Evolutionary conservation across 495 filamentous ascomycete genomes (phyloP).

Genomic region (Neurospora africana): DNA sequence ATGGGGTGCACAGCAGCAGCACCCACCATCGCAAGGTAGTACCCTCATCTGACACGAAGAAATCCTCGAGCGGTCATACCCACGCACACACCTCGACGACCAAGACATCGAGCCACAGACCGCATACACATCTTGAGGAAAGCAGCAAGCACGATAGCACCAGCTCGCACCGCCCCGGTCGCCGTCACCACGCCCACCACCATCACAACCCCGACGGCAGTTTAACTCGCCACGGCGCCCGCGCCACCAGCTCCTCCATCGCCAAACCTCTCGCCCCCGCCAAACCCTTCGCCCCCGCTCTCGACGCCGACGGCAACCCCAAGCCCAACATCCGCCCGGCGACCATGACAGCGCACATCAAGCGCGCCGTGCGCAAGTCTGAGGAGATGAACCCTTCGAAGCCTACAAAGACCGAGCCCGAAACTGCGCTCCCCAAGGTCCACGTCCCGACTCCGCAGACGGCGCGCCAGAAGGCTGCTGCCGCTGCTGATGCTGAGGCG

Average conservation of each 20-base stretch:
- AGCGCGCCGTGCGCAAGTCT: conserved; percentile 12
- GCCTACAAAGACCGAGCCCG: background rate
- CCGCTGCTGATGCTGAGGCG: background rate
- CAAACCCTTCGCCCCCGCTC: background rate
- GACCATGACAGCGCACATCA: conserved; percentile 12
- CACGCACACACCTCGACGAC: background rate
- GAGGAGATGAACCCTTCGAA: background rate
- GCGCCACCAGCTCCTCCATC: conserved; percentile 2
- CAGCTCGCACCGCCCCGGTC: background rate
- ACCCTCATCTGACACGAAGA: background rate
- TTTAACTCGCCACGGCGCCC: background rate
- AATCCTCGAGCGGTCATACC: background rate
- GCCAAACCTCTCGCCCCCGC: conserved; percentile 3
- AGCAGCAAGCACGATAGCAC: conserved; percentile 2
- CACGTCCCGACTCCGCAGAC: background rate
- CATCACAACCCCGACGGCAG: conserved; percentile 4
- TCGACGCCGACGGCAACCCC: background rate
- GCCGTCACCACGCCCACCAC: background rate
- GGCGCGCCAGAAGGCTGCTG: background rate
- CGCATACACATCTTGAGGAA: background rate
- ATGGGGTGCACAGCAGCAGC: background rate
- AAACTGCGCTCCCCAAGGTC: background rate
- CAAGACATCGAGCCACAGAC: background rate
- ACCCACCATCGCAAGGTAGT: background rate
- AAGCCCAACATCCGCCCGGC: conserved; percentile 10